Conservation (phyloP, 2,329 filamentous ascomycete species). For the Aspergillus carbonarius region DNA sequence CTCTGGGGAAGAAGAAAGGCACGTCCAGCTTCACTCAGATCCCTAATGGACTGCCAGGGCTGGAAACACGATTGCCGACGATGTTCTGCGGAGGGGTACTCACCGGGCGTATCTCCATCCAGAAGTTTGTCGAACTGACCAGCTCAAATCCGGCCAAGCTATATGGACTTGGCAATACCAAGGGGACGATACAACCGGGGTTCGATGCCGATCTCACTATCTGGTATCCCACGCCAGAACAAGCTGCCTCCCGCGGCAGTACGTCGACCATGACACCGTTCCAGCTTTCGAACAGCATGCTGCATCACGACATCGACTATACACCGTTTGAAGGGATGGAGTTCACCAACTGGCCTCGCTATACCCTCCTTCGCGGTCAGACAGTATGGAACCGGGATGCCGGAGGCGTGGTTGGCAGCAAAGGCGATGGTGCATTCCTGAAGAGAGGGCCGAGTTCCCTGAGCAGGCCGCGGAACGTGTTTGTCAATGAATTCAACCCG, state of each 20-base stretch:
- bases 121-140: conserved; percentile 48
- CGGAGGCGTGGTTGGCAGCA: conserved; percentile 28
- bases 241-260: conserved; percentile 10
- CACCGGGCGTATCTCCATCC: conserved; percentile 31
- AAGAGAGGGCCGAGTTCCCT: conserved; percentile 36
- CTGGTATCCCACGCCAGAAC: conserved; percentile 36
- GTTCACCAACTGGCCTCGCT: conserved; percentile 37
- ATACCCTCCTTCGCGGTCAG: conserved; percentile 34
- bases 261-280: conserved; percentile 18
- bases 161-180: conserved; percentile 42
- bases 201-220: conserved; percentile 48
- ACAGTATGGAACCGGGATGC: conserved; percentile 32
- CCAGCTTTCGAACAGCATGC: conserved; percentile 34
- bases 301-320: conserved; percentile 39
- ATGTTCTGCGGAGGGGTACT: conserved; percentile 33
- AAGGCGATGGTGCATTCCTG: conserved; percentile 35
- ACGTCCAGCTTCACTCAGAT: conserved; percentile 41
- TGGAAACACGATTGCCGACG: conserved; percentile 44
- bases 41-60: conserved; percentile 45
- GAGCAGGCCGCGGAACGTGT: conserved; percentile 12
- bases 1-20: conserved; percentile 40
- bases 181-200: conserved; percentile 44
- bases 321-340: conserved; percentile 36
- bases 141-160: conserved; percentile 46
- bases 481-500: conserved; percentile 18